Evolutionary conservation across 495 filamentous ascomycete genomes (phyloP).

Genomic region (Talaromyces trachyspermus): DNA sequence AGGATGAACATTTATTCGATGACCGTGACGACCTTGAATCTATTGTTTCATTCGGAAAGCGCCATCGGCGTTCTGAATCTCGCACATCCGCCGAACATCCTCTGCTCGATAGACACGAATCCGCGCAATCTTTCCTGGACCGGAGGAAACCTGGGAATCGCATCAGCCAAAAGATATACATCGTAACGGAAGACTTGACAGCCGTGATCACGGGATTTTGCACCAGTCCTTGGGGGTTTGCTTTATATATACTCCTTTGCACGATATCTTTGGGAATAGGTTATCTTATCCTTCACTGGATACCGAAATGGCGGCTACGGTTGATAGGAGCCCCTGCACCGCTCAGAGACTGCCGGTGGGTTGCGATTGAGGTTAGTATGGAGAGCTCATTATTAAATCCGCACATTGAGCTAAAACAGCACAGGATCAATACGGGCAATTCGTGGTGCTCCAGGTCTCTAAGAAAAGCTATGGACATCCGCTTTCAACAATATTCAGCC

Average conservation of each 20-base stretch:
- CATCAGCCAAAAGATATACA: constrained; percentile 81
- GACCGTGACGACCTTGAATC: constrained; percentile 16
- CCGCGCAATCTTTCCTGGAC: constrained; percentile 48
- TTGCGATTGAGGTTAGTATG: constrained; percentile 67
- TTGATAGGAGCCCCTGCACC: constrained; percentile 61
- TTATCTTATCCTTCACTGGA: constrained; percentile 82
- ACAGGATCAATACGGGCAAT: constrained; percentile 91
- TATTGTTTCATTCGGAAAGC: neutral
- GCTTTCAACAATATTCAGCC: constrained; percentile 80
- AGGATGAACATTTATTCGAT: constrained; percentile 31
- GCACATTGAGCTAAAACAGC: no score
- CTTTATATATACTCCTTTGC: constrained; percentile 62
- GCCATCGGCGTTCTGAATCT: constrained; percentile 32
- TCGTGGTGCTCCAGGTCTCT: constrained; percentile 60
- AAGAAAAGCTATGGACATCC: constrained; percentile 66
- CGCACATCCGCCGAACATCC: constrained; percentile 62
- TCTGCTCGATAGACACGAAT: constrained; percentile 58
- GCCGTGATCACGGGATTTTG: constrained; percentile 87
- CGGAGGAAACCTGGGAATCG: constrained; percentile 49
- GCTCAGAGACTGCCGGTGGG: constrained; percentile 74
- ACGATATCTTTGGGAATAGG: constrained; percentile 64
- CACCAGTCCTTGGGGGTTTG: constrained; percentile 60
- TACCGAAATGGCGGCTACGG: constrained; percentile 77
- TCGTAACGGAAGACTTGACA: constrained; percentile 86
- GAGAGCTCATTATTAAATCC: no score